Evolutionary conservation across 345 rosid species (phyloP).

Genomic region (Mercurialis annua): DNA sequence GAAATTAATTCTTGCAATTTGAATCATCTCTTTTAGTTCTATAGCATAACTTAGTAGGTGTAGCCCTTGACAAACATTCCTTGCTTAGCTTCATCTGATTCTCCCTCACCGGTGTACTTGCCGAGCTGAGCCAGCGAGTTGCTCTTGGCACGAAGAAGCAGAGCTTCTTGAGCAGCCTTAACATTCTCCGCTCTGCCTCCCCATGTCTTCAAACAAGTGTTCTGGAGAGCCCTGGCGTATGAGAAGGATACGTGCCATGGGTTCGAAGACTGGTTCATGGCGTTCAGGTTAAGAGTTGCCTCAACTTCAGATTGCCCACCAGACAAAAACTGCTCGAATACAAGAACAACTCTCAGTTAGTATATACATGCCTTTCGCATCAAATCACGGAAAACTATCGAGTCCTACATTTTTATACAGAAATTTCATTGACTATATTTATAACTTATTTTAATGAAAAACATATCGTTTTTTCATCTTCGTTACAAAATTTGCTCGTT

Average conservation of each 20-base stretch:
- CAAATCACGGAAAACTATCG: too few species aligned
- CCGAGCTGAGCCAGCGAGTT: conserved; percentile 97
- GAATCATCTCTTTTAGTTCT: conserved; percentile 18
- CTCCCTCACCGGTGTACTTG: conserved; percentile 83
- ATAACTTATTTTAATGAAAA: too few species aligned
- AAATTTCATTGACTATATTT: too few species aligned
- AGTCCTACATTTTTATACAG: too few species aligned
- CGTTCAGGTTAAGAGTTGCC: conserved; percentile 92
- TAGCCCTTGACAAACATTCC: conserved; percentile 94
- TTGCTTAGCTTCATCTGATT: conserved; percentile 88
- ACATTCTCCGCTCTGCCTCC: conserved; percentile 86
- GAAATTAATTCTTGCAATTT: conserved; percentile 5
- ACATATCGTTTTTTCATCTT: too few species aligned
- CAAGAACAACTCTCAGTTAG: conserved; percentile 3
- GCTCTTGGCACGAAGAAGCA: conserved; percentile 74
- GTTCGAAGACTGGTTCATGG: conserved; percentile 88
- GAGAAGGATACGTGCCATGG: conserved; percentile 99
- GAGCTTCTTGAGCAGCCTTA: conserved; percentile 66
- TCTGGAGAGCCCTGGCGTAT: conserved; percentile 92
- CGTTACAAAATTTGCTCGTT: too few species aligned
- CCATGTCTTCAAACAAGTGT: conserved; percentile 94
- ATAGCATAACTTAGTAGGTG: conserved; percentile 43
- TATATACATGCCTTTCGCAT: too few species aligned
- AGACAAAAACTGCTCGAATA: conserved; percentile 75
- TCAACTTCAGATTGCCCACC: conserved; percentile 99